Base-by-base conservation (phyloP, 306 rosid genomes). In the Pyrus communis region DNA sequence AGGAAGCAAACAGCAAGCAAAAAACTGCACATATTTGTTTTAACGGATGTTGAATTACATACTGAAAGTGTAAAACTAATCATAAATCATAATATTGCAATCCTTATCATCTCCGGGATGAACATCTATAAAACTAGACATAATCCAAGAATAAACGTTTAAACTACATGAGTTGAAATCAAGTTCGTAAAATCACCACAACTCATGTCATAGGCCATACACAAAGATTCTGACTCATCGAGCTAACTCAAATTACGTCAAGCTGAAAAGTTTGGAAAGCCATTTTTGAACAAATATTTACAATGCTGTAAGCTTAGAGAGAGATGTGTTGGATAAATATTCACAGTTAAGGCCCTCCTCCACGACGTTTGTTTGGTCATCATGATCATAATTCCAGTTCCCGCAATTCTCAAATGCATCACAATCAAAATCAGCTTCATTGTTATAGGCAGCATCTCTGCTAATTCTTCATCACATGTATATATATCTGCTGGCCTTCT, bases 401-500 rank as follows among this genome's bases (percentile, higher is more conserved):
- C 63, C 83, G 79, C 81, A 74, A 59, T 91, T 87, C 40, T 77
- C 91, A 71, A 70, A 58, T 60, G 77, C 85, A 75, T 85, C 94
- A 71, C 83, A 75, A 62, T 89, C 90, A 81, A 81, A 81, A 64
- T 79, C 84, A 75, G 58, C 79, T 73, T 85, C 96, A 77, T 82
- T 68, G 71, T 81, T 83, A 73, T 54, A 75, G 42, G 83, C 74
- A 70, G 25, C 79, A 76, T 79, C 61, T 86, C 93, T 11, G 76
- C 38, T 33, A 0, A 33, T 33, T 33, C 38, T 5, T 33, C 7
- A 33, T 33, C 35, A 33, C 35, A 79, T 63, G 78, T 75, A 75
- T 77, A 81, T 78, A 81, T 79, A 78, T 84, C 86, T 43, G 88
- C 40, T 33, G 93, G 97, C 87, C 99, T 89, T 87, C 67, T 86